phyloP scores from a whole-genome alignment of 345 rosid genomes.

The Ricinus communis region DNA sequence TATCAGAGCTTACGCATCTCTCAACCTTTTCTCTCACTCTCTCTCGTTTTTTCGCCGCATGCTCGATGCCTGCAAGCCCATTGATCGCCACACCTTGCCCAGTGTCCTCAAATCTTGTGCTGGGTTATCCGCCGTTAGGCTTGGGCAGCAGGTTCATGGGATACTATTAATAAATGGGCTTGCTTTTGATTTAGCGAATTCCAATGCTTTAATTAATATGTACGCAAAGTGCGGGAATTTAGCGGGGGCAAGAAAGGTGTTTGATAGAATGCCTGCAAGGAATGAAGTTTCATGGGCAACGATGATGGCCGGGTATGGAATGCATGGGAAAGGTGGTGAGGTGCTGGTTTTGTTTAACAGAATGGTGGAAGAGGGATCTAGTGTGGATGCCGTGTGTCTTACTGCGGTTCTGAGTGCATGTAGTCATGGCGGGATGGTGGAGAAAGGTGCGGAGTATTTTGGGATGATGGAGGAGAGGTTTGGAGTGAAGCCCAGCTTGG shows the following conservation, averaged over 20 bases:
- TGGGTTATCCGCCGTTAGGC: conserved; percentile 19
- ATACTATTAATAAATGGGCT: conserved; percentile 27
- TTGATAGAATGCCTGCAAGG: conserved; percentile 32
- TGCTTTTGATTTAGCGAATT: conserved; percentile 27
- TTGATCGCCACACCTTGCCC: conserved; percentile 35
- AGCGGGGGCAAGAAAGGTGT: conserved; percentile 29
- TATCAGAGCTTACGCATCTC: conserved; percentile 37
- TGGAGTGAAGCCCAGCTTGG: conserved; percentile 33
- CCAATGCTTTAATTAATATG: conserved; percentile 33
- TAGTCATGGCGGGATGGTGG: conserved; percentile 37
- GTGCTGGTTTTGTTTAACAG: conserved; percentile 34
- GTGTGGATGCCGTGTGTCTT: conserved; percentile 32
- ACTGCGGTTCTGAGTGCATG: conserved; percentile 33
- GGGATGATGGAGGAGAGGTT: conserved; percentile 30
- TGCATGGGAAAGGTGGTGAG: conserved; percentile 27
- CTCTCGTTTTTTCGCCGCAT: conserved; percentile 33
- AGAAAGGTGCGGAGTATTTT: conserved; percentile 32
- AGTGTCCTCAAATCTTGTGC: conserved; percentile 39
- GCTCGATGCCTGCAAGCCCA: conserved; percentile 26
- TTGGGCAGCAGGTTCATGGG: conserved; percentile 38
- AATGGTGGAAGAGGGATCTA: conserved; percentile 30
- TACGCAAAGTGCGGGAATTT: conserved; percentile 36
- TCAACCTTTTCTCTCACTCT: conserved; percentile 29
- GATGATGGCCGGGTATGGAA: conserved; percentile 32
- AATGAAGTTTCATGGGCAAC: conserved; percentile 36